Evolutionary conservation across 371 early-diverging fungal species (phyloP).

Genomic region (Gilbertella persicaria): DNA sequence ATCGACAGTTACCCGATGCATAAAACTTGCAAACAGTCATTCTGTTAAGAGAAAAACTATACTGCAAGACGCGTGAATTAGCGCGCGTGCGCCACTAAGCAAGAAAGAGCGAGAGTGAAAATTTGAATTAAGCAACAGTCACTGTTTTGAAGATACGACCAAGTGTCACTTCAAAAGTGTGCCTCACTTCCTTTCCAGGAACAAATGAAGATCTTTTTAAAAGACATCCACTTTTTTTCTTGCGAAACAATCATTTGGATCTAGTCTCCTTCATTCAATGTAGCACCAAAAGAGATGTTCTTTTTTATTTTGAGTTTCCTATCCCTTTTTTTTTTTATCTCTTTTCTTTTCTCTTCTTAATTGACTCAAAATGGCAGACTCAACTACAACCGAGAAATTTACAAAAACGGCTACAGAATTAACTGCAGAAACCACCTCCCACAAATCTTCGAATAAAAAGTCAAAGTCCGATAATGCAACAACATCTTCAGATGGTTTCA

Average conservation of each 20-base stretch:
- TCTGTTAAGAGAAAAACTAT: background rate
- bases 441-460: no score
- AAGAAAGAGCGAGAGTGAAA: background rate
- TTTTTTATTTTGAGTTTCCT: constrained; percentile 1
- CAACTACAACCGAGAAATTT: background rate
- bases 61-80: background rate
- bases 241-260: background rate
- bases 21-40: constrained; percentile 54
- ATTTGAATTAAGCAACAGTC: background rate
- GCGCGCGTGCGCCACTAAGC: background rate
- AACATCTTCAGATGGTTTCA: background rate
- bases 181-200: constrained; percentile 3
- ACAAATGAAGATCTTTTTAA: constrained; percentile 8
- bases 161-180: constrained; percentile 6
- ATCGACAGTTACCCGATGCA: constrained; percentile 45
- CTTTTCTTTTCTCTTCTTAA: background rate
- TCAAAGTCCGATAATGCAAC: background rate
- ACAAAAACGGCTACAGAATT: background rate
- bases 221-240: background rate
- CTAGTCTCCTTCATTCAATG: constrained; percentile 18
- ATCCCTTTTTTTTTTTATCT: background rate
- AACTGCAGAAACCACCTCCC: background rate
- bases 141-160: background rate
- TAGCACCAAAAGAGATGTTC: constrained; percentile 4
- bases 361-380: background rate